Conservation (phyloP, 768 basidiomycete genomes). For the Tulasnella sp. region DNA sequence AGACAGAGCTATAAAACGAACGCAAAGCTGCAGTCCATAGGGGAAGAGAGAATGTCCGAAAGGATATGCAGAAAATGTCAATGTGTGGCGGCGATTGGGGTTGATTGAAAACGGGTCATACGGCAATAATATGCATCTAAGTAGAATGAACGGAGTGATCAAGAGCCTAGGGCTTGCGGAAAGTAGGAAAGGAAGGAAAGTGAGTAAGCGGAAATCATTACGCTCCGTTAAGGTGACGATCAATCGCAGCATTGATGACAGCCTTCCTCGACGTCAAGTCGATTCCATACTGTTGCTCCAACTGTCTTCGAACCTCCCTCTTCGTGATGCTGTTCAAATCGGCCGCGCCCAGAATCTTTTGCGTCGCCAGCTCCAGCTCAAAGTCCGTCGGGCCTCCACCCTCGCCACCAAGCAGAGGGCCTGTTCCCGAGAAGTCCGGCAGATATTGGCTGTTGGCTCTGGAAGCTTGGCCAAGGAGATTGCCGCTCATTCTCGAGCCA, state of each 20-base stretch:
- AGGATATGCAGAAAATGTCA: slow-evolving; percentile 9
- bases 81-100: neutral
- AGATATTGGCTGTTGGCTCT: slow-evolving; percentile 73
- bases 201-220: neutral
- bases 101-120: neutral
- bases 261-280: slow-evolving; percentile 68
- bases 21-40: neutral
- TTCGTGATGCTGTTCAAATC: slow-evolving; percentile 92
- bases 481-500: slow-evolving; percentile 13
- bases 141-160: neutral
- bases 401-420: slow-evolving; percentile 32
- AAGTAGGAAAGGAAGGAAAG: neutral
- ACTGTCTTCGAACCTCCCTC: slow-evolving; percentile 75
- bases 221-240: slow-evolving; percentile 39
- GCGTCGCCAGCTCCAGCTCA: slow-evolving; percentile 71
- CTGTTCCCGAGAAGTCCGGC: slow-evolving; percentile 45
- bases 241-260: slow-evolving; percentile 73
- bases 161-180: neutral
- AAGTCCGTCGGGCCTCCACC: slow-evolving; percentile 50
- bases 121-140: neutral
- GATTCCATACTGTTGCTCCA: slow-evolving; percentile 73
- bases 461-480: slow-evolving; percentile 42
- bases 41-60: neutral
- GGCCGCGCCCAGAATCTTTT: slow-evolving; percentile 66
- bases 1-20: neutral